Evolutionary conservation across 1,284 basidiomycete species (phyloP).

Genomic region (Pyrrhoderma noxium): DNA sequence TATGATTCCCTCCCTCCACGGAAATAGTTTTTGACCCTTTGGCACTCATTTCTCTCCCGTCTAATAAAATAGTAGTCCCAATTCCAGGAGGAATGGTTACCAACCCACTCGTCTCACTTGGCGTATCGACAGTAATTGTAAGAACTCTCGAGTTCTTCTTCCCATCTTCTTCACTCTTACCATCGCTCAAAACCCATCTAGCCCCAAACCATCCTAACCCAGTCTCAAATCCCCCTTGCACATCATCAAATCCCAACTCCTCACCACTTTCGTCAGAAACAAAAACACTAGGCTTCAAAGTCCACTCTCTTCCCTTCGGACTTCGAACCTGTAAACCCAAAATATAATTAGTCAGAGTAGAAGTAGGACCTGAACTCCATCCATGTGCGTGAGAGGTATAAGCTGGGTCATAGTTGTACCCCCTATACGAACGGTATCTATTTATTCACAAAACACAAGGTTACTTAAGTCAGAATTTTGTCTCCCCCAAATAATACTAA

Average conservation of each 20-base stretch:
- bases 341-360: constrained; percentile 38
- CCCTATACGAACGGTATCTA: constrained; percentile 38
- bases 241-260: neutral
- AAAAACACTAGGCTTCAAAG: constrained; percentile 31
- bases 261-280: constrained; percentile 28
- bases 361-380: constrained; percentile 41
- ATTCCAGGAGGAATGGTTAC: constrained; percentile 11
- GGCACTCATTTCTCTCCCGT: neutral
- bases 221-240: constrained; percentile 36
- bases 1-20: constrained; percentile 15
- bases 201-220: constrained; percentile 37
- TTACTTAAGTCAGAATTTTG: no score
- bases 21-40: neutral
- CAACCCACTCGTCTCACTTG: constrained; percentile 7
- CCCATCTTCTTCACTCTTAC: neutral
- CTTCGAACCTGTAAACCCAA: constrained; percentile 35
- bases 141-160: no score
- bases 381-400: constrained; percentile 44
- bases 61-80: neutral
- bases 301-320: constrained; percentile 34
- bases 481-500: neutral
- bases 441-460: neutral
- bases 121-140: constrained; percentile 9
- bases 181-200: constrained; percentile 27
- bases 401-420: constrained; percentile 41